Evolutionary conservation across 345 rosid species (phyloP), one percentile per base, ranked within the genome.

Genomic region (Boechera retrofracta): DNA sequence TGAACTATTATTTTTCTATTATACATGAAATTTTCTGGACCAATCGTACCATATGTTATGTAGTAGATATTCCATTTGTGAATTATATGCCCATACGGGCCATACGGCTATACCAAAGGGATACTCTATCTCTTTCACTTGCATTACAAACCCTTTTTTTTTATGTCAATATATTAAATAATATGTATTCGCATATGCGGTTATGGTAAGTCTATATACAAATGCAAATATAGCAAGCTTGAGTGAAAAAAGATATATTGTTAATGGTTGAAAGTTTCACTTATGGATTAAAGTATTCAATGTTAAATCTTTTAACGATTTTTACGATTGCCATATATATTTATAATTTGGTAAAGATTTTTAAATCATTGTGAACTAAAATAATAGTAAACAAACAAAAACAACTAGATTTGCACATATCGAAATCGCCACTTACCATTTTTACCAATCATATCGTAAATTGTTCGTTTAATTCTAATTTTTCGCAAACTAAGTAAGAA

Each of bases 1-100:
- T 76, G 69, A 60, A 69, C 54, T 24, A 39, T n/a, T 76, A 21
- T 38, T 51, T 59, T 75, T 29, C 18, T 7, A 51, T 41, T 41
- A 36, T 58, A 39, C 69, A 41, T 52, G 31, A 15, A 32, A 16
- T 39, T 12, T 32, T 51, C 29, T 39, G 69, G 28, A 60, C 73
- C 35, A 60, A 10, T 60, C 69, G 62, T 51, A 59, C 36, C 29
- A 44, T 5, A 41, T 63, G 32, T 35, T 35, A n/a, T 55, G 33
- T 21, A 47, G 5, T 42, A 70, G 32, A 62, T 38, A n/a, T 66
- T 47, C 24, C 31, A 39, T 49, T 18, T 29, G 38, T 38, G 61
- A 73, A 54, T 13, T 64, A 64, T 64, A 41, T 18, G 8, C 39
- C 16, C 36, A 42, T 28, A 53, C 55, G 13, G 3, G 29, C 16